These are phyloP conservation scores for Castanopsis chinensis DNA, from an alignment of 306 rosid genomes.

Conservation along the genomic window DNA sequence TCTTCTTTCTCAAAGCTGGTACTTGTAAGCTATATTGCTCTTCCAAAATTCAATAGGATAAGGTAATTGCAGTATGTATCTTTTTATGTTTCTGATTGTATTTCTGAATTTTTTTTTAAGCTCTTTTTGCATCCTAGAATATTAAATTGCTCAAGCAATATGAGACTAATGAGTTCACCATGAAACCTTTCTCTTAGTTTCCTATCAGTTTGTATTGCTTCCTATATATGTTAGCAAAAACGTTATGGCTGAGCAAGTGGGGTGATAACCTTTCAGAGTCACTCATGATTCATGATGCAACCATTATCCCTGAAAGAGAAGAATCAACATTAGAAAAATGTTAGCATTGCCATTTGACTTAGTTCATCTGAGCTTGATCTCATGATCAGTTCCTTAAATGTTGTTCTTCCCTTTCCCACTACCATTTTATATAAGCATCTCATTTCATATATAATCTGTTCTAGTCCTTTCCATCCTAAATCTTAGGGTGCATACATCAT, in stretches of 20 bases:
- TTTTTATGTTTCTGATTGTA: background rate
- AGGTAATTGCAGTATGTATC: background rate
- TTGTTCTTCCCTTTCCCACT: background rate
- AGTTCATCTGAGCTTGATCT: background rate
- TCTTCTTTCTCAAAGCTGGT: too few relatives aligned
- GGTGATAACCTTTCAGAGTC: background rate
- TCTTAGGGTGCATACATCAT: too few relatives aligned
- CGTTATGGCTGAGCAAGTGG: background rate
- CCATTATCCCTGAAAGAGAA: background rate
- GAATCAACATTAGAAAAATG: background rate
- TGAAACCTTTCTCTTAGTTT: background rate
- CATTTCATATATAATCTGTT: too few relatives aligned
- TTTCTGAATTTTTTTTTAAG: background rate
- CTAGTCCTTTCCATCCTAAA: too few relatives aligned
- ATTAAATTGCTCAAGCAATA: too few relatives aligned
- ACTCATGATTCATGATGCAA: background rate
- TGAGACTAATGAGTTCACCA: background rate
- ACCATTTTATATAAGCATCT: background rate
- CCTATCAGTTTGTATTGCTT: background rate
- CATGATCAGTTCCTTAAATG: background rate
- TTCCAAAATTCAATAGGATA: background rate
- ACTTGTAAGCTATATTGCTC: too few relatives aligned
- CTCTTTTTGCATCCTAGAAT: background rate
- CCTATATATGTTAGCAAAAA: background rate
- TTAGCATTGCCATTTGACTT: too few relatives aligned